Base-by-base conservation (phyloP, 2,329 filamentous ascomycete genomes). In the Knoxdaviesia capensis region DNA sequence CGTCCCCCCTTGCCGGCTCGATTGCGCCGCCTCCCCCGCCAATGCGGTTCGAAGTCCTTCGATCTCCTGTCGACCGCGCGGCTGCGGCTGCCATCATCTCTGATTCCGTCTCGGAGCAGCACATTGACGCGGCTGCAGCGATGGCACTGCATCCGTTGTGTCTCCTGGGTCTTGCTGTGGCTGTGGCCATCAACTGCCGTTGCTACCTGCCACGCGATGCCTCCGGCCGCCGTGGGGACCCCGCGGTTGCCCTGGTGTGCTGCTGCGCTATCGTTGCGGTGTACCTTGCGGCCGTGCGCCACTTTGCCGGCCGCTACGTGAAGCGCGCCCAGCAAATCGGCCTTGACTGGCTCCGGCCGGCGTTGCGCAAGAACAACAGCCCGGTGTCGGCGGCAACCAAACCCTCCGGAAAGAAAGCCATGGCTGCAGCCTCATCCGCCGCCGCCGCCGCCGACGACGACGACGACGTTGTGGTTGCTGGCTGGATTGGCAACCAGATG, bases 41-140 rank as follows among this genome's bases (percentile, higher is more conserved):
- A 7, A 68, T 86, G 44, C 67, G 68, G 34, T 74, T 80, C 41
- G 68, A 69, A 47, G 53, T 68, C 38, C 58, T 76, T 37, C 63
- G 62, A 35, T 50, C 51, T 34, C 60, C 70, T 39, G 53, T 61
- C 37, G 78, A 85, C 52, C 74, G 77, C 53, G 61, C 74, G 48
- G 68, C 74, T 44, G 79, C 79, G 7, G 64, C 93, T 43, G 71
- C 71, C 47, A 68, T 93, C 11, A 68, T 92, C 39, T 77, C 82
- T 41, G 83, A 90, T 60, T 83, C 77, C 48, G 74, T 92, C 43
- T 81, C 83, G 28, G 80, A 93, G 55, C 84, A 90, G 60, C 76
- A 81, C 42, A 77, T 85, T 55, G 58, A 69, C 5, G 75, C 81
- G 6, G 72, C 76, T 9, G 61, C 63, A 40, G 62, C 71, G 45